phyloP scores from a whole-genome alignment of 495 filamentous ascomycete genomes.

The Penicillium tannophilum region DNA sequence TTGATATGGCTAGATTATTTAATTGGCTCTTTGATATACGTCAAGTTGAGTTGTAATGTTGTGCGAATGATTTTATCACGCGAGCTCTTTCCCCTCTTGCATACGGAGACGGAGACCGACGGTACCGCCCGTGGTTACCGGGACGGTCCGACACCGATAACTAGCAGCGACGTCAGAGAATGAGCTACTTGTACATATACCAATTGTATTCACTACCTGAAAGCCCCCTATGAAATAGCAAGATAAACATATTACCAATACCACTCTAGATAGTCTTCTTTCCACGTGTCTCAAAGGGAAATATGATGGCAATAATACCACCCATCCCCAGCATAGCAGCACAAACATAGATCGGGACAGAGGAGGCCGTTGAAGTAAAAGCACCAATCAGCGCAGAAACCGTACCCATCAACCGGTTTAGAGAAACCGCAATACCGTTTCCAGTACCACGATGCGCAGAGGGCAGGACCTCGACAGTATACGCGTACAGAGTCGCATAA shows the following conservation, averaged over 20 bases:
- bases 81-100: slow-evolving; percentile 2
- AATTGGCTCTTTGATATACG: neutral
- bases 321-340: slow-evolving; percentile 35
- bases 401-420: slow-evolving; percentile 43
- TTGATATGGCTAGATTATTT: neutral
- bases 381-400: slow-evolving; percentile 40
- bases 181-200: no score
- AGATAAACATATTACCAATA: no score
- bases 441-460: slow-evolving; percentile 46
- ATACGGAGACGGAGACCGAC: slow-evolving; percentile 4
- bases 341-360: slow-evolving; percentile 42
- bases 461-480: slow-evolving; percentile 48
- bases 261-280: slow-evolving; percentile 15
- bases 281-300: slow-evolving; percentile 38
- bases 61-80: neutral
- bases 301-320: slow-evolving; percentile 36
- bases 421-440: slow-evolving; percentile 41
- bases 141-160: neutral
- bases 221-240: no score
- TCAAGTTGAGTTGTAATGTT: neutral
- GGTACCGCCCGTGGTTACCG: slow-evolving; percentile 1
- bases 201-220: no score
- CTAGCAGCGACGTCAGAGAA: no score
- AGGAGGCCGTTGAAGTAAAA: slow-evolving; percentile 37
- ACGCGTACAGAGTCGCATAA: slow-evolving; percentile 51